These are phyloP conservation scores for Trypanosoma conorhini DNA, from an alignment of 208 protist genomes.

Conservation along the genomic window DNA sequence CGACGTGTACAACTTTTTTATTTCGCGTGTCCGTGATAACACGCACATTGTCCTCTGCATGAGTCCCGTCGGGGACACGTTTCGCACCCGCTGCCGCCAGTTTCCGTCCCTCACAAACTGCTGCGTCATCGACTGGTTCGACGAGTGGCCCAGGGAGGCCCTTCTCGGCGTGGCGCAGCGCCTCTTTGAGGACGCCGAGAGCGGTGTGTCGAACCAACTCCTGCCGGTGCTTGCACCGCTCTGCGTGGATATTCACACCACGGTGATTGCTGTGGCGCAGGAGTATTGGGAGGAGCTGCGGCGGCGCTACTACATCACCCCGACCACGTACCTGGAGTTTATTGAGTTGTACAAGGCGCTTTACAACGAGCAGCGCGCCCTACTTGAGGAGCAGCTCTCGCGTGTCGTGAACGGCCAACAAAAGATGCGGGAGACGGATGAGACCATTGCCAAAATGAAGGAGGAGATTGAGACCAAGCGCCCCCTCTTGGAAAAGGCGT, in stretches of 20 bases:
- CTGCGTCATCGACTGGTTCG: slow-evolving; percentile 98
- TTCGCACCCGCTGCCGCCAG: slow-evolving; percentile 94
- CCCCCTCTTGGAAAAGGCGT: slow-evolving; percentile 89
- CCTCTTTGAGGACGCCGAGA: slow-evolving; percentile 67
- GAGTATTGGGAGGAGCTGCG: slow-evolving; percentile 92
- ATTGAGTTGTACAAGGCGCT: slow-evolving; percentile 93
- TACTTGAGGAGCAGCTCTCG: slow-evolving; percentile 86
- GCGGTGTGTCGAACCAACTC: slow-evolving; percentile 37
- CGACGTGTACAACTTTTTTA: slow-evolving; percentile 95
- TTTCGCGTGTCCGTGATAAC: slow-evolving; percentile 94
- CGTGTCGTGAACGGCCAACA: slow-evolving; percentile 89
- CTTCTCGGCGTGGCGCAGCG: slow-evolving; percentile 87
- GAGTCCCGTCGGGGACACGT: slow-evolving; percentile 95
- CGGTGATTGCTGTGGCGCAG: slow-evolving; percentile 66
- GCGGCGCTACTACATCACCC: slow-evolving; percentile 95
- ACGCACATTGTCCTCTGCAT: slow-evolving; percentile 97
- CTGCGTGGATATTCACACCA: slow-evolving; percentile 90
- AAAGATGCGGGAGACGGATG: slow-evolving; percentile 94
- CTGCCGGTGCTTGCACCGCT: slow-evolving; percentile 64
- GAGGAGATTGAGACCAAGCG: slow-evolving; percentile 91
- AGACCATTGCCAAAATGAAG: slow-evolving; percentile 93
- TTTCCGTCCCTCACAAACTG: slow-evolving; percentile 98
- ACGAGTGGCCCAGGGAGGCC: slow-evolving; percentile 95
- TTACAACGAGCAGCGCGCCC: slow-evolving; percentile 72
- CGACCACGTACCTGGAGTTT: slow-evolving; percentile 96